Conservation (phyloP, 1,139 yeast species). For the Nakaseomyces bracarensis region DNA sequence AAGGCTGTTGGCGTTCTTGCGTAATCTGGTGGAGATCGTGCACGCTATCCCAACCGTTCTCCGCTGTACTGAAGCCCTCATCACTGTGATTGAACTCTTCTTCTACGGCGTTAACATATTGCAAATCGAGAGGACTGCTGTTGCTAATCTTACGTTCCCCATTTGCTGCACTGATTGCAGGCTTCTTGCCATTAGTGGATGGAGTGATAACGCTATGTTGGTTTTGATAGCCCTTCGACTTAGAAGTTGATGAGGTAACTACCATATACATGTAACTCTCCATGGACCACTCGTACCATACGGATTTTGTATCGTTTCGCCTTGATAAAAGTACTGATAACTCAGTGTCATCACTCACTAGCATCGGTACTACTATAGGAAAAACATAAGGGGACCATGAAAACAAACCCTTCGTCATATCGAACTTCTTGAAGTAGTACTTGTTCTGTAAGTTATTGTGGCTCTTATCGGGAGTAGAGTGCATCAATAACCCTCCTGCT, state of each 20-base stretch:
- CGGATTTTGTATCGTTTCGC: conserved; percentile 32
- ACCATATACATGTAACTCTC: conserved; percentile 42
- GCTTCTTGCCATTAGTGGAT: not conserved
- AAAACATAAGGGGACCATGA: conserved; percentile 74
- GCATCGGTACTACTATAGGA: conserved; percentile 50
- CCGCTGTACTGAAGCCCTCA: not conserved
- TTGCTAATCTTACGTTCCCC: conserved; percentile 3
- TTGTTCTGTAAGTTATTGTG: conserved; percentile 4
- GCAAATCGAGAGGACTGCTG: conserved; percentile 1
- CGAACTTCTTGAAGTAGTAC: conserved; percentile 22
- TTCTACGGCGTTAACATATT: conserved; percentile 7
- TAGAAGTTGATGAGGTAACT: conserved; percentile 21
- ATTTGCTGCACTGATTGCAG: not conserved
- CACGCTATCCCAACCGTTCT: conserved; percentile 30
- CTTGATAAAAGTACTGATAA: conserved; percentile 42
- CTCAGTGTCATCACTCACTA: conserved; percentile 45
- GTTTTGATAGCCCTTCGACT: not conserved
- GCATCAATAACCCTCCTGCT: conserved; percentile 1
- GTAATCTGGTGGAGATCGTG: conserved; percentile 28
- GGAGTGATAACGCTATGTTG: not conserved
- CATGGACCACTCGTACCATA: conserved; percentile 72
- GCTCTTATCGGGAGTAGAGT: conserved; percentile 3
- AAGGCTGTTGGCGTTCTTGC: conserved; percentile 5
- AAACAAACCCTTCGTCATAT: conserved; percentile 45
- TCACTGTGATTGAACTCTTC: conserved; percentile 13